phyloP scores from a whole-genome alignment of 257 asterid genomes.

The Nyctanthes arbortristis region DNA sequence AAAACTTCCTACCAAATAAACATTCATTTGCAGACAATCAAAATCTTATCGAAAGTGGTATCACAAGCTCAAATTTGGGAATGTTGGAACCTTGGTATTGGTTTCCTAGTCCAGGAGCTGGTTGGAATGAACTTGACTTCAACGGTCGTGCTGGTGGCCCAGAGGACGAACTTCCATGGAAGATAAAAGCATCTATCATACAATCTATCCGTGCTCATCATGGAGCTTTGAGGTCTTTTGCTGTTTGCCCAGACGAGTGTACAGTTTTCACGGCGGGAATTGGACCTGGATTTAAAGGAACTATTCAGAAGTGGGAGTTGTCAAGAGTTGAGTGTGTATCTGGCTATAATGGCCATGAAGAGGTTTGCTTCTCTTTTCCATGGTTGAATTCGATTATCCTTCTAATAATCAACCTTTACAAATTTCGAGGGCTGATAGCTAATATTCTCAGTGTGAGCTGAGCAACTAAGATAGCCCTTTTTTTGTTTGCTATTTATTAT shows the following conservation, averaged over 20 bases:
- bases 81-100: constrained; percentile 88
- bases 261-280: constrained; percentile 93
- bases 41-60: constrained; percentile 47
- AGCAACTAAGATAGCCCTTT: constrained; percentile 11
- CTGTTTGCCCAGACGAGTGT: constrained; percentile 84
- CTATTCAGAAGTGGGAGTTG: constrained; percentile 88
- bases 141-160: constrained; percentile 72
- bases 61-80: constrained; percentile 44
- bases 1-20: constrained; percentile 41
- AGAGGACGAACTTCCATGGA: constrained; percentile 94
- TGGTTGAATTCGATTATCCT: constrained; percentile 20
- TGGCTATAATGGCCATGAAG: constrained; percentile 93
- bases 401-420: not conserved
- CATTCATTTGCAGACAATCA: constrained; percentile 41
- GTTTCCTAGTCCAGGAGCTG: constrained; percentile 80
- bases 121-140: constrained; percentile 72
- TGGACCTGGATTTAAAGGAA: constrained; percentile 94
- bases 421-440: constrained; percentile 3
- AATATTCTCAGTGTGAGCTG: constrained; percentile 11
- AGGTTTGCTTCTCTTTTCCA: constrained; percentile 58
- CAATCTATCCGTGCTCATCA: constrained; percentile 93
- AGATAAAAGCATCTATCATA: constrained; percentile 79
- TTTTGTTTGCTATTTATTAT: not conserved
- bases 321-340: constrained; percentile 70
- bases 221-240: constrained; percentile 88